A percentile compares a stretch with the other conserved stretches of the same genome.
phyloP scores from a whole-genome alignment of 2,329 filamentous ascomycete species.

The Clarireedia homoeocarpa region DNA sequence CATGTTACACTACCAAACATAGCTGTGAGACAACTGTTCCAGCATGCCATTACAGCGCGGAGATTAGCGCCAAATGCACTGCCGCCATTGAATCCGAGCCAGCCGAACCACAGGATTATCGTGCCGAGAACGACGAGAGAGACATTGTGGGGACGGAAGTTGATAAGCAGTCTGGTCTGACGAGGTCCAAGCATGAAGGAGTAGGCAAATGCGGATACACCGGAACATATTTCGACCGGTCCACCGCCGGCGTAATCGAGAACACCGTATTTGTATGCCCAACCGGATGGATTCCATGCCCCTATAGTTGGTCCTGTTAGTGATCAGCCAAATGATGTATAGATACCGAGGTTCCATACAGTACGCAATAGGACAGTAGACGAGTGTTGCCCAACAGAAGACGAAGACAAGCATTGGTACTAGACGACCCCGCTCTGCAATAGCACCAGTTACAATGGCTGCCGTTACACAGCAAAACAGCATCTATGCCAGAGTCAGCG shows the following conservation, averaged over 20 bases:
- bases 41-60: conserved; percentile 91
- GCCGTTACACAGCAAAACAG: conserved; percentile 94
- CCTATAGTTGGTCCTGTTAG: too few relatives aligned
- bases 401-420: conserved; percentile 91
- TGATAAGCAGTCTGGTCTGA: conserved; percentile 99
- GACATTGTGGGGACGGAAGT: conserved; percentile 98
- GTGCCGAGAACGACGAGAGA: conserved; percentile 94
- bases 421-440: conserved; percentile 88
- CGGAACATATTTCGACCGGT: conserved; percentile 94
- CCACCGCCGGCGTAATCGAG: conserved; percentile 95
- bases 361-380: conserved; percentile 94
- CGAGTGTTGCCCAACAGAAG: conserved; percentile 93
- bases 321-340: too few relatives aligned
- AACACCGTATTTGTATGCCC: conserved; percentile 84
- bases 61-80: conserved; percentile 91
- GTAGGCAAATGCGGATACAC: conserved; percentile 88
- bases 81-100: conserved; percentile 97
- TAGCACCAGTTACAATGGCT: conserved; percentile 83
- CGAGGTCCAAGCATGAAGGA: conserved; percentile 91
- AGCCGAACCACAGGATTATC: conserved; percentile 94
- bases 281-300: conserved; percentile 93
- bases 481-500: conserved; percentile 51
- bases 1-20: conserved; percentile 89
- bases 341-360: conserved; percentile 37
- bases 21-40: conserved; percentile 78